Base-by-base conservation (phyloP, 2,329 filamentous ascomycete species). In the Massarina eburnea region DNA sequence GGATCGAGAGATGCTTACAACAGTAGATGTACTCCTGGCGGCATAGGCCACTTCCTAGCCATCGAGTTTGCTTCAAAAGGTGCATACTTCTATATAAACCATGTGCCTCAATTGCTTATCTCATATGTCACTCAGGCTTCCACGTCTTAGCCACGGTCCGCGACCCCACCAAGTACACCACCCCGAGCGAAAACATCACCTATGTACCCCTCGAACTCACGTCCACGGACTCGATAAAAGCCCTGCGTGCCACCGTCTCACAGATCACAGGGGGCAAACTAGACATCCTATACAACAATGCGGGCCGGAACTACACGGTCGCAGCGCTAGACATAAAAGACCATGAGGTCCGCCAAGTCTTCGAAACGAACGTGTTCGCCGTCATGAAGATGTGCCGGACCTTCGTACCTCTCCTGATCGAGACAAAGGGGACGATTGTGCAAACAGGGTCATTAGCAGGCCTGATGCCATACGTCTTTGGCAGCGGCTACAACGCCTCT, bases 251-350 rank as follows among this genome's bases (percentile, higher is more conserved):
- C 6, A 72, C 77, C 41, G 71, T 83, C 14, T 64, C 73, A 33
- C 64, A 62, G 12, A 68, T 73, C 17, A 76, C 80, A 0, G 67
- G 66, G 8, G 75, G 74, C 17, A 75, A 72, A 38, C 70, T 83
- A n/a, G 75, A 82, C 55, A 76, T 77, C 52, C 69, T 83, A 10
- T 76, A 82, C 55, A 83, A 83, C 61, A 83, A 83, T 67, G 80
- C 80, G 45, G 76, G 76, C 6, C 61, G 73, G 10, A 78, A 82
- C 54, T 82, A 81, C 54, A 81, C 78, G 1, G 74, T 82, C 2
- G 79, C 80, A 1, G 80, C 80, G 4, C 71, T 80, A 41, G 80
- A 84, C 48, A 73, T 80, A 37, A 73, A 81, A 21, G 51, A 52
- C 4, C 43, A 52, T 12, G 62, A 69, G 41, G 41, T 67, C 2